Conservation (phyloP, 495 filamentous ascomycete genomes). For the Xanthoparmelia taractica region DNA sequence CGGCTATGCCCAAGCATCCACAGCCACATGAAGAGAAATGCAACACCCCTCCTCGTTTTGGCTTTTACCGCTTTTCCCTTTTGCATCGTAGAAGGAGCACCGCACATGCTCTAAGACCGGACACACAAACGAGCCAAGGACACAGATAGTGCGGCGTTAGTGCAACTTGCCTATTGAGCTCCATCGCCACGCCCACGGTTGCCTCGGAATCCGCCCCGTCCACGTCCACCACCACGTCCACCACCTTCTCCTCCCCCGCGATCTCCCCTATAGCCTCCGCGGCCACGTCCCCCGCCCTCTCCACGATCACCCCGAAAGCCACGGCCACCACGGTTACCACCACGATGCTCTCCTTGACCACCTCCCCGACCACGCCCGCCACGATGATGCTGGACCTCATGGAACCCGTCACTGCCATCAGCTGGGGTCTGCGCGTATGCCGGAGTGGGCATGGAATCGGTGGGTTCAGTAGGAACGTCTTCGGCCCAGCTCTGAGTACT, state of each 20-base stretch:
- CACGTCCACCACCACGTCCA: slow-evolving; percentile 19
- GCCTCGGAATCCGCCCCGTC: slow-evolving; percentile 21
- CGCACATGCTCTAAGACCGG: slow-evolving; percentile 1
- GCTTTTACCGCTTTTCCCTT: slow-evolving; percentile 2
- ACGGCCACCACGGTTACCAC: slow-evolving; percentile 50
- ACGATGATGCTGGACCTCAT: slow-evolving; percentile 51
- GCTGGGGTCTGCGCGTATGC: slow-evolving; percentile 33
- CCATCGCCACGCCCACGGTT: slow-evolving; percentile 24
- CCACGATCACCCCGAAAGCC: slow-evolving; percentile 43
- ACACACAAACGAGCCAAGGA: slow-evolving; percentile 2
- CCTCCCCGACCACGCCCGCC: slow-evolving; percentile 42
- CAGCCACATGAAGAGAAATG: slow-evolving; percentile 5
- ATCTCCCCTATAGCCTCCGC: slow-evolving; percentile 68
- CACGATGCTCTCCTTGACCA: slow-evolving; percentile 45
- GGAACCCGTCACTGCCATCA: slow-evolving; percentile 57
- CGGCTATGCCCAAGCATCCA: slow-evolving; percentile 13
- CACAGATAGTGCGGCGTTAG: slow-evolving; percentile 2
- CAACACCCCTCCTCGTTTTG: background rate
- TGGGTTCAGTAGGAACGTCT: slow-evolving; percentile 41
- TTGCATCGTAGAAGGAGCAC: background rate
- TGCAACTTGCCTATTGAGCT: slow-evolving; percentile 14
- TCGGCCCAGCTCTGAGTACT: slow-evolving; percentile 62
- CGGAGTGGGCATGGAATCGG: slow-evolving; percentile 18
- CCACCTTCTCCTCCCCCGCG: slow-evolving; percentile 50
- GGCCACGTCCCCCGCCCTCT: slow-evolving; percentile 47